A percentile compares a stretch with the other conserved stretches of the same genome.
Conservation (phyloP, 2,329 filamentous ascomycete genomes). For the Pseudogymnoascus sp. region DNA sequence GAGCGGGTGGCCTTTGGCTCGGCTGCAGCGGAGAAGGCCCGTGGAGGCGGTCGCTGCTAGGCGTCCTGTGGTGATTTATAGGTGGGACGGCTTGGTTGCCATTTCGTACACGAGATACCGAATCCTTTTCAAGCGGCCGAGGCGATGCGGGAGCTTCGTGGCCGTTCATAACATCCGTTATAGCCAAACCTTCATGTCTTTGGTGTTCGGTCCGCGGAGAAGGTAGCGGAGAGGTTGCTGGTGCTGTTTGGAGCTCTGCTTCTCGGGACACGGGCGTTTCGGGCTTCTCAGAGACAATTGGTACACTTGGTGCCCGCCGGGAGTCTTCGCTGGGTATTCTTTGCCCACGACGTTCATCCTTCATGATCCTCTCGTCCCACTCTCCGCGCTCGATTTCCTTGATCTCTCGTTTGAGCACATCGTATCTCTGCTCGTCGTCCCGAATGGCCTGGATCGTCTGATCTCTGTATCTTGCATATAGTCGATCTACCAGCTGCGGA, state of each 20-base stretch:
- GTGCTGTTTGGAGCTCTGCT: neutral
- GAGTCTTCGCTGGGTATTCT: constrained; percentile 5
- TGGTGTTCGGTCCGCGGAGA: constrained; percentile 11
- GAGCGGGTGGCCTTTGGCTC: constrained; percentile 14
- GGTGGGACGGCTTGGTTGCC: constrained; percentile 10
- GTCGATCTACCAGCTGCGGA: constrained; percentile 60
- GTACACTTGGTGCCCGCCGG: neutral
- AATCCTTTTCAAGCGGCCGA: constrained; percentile 4
- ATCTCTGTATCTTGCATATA: constrained; percentile 69
- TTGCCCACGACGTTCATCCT: constrained; percentile 18
- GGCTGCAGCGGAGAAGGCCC: constrained; percentile 24
- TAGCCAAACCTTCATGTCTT: constrained; percentile 22
- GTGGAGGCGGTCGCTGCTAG: constrained; percentile 11
- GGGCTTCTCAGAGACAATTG: neutral
- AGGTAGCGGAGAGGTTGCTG: neutral
- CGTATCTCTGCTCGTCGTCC: constrained; percentile 64
- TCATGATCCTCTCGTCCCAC: constrained; percentile 37
- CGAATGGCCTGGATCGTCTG: constrained; percentile 62
- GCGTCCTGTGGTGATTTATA: constrained; percentile 10
- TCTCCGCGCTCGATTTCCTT: constrained; percentile 56
- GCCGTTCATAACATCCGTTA: constrained; percentile 23
- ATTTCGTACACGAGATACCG: constrained; percentile 11
- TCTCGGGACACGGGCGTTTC: constrained; percentile 3
- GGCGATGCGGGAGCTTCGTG: neutral
- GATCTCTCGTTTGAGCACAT: constrained; percentile 59